These are phyloP conservation scores for Fusarium brevicatenulatum DNA, from an alignment of 2,329 filamentous ascomycete species.

Conservation along the genomic window DNA sequence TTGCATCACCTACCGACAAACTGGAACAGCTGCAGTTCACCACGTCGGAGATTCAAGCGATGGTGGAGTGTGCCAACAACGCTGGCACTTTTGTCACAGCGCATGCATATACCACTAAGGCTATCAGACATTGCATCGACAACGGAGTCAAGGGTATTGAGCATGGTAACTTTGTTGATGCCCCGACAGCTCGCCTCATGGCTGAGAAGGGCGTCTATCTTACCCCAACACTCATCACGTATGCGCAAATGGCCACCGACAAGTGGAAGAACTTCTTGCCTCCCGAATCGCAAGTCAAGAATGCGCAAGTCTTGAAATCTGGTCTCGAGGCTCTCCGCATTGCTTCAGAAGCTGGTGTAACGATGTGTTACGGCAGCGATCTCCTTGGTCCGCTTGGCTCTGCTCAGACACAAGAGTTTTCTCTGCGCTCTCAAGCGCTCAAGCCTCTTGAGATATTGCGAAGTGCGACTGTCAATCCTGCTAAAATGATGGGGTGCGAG, in stretches of 20 bases:
- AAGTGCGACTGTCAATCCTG: background rate
- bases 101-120: conserved; percentile 45
- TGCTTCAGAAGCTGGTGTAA: background rate
- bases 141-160: conserved; percentile 12
- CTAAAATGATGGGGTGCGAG: background rate
- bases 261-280: background rate
- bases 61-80: background rate
- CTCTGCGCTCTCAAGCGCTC: background rate
- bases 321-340: background rate
- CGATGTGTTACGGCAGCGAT: background rate
- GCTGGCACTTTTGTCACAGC: background rate
- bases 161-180: conserved; percentile 1
- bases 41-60: background rate
- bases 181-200: background rate
- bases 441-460: background rate
- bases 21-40: background rate
- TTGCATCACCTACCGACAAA: background rate
- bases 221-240: background rate
- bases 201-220: conserved; percentile 3
- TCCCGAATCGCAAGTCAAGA: background rate
- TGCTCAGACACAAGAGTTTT: background rate
- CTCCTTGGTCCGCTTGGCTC: background rate
- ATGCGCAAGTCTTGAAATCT: background rate
- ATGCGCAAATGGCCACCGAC: background rate
- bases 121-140: conserved; percentile 61